Conservation (phyloP, 495 filamentous ascomycete species). For the Saxophila tyrrhenica region DNA sequence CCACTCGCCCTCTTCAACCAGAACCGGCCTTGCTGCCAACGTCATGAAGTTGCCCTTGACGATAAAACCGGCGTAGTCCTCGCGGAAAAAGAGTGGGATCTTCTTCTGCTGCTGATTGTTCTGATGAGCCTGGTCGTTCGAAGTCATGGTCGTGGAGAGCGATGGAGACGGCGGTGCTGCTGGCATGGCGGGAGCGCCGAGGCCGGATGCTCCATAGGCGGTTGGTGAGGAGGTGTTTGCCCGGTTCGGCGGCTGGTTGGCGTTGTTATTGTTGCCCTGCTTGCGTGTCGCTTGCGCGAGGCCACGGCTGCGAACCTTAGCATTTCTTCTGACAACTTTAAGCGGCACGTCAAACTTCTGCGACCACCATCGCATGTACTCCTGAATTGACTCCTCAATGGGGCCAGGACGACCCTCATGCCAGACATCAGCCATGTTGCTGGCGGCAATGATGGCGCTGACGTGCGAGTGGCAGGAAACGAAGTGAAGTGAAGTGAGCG, state of each 20-base stretch:
- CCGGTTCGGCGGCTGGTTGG: slow-evolving; percentile 12
- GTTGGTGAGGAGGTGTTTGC: slow-evolving; percentile 23
- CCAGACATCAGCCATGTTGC: not conserved
- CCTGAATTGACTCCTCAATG: not conserved
- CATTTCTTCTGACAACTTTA: not conserved
- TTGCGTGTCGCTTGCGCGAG: not conserved
- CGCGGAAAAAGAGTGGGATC: slow-evolving; percentile 60
- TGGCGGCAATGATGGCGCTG: not conserved
- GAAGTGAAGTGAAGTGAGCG: not conserved
- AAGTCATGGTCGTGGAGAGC: slow-evolving; percentile 19
- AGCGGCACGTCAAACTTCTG: not conserved
- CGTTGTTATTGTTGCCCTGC: not conserved
- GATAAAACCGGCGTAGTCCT: slow-evolving; percentile 71
- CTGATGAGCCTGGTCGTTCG: slow-evolving; percentile 11
- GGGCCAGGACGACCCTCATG: too few species aligned
- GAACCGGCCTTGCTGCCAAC: slow-evolving; percentile 74
- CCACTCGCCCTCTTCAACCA: slow-evolving; percentile 87
- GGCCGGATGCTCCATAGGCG: slow-evolving; percentile 36
- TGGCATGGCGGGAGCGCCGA: slow-evolving; percentile 21
- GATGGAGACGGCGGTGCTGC: slow-evolving; percentile 18
- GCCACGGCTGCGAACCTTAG: not conserved
- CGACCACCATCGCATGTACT: not conserved
- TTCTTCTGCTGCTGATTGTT: slow-evolving; percentile 30
- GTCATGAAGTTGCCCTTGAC: slow-evolving; percentile 97
- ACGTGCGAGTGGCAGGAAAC: not conserved